These are phyloP conservation scores for Candida chilensis DNA, from an alignment of 805 yeast species.

Conservation along the genomic window DNA sequence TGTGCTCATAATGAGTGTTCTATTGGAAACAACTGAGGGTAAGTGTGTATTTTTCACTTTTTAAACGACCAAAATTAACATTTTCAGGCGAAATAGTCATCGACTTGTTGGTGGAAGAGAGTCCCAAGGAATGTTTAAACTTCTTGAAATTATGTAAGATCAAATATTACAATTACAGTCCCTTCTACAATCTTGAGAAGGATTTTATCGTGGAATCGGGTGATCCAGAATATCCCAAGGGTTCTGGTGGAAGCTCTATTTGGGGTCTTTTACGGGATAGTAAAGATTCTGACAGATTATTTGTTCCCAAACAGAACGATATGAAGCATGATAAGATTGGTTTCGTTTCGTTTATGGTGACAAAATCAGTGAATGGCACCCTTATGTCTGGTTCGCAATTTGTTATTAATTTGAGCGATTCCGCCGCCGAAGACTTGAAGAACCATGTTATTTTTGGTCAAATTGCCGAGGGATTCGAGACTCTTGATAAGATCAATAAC, in stretches of 20 bases:
- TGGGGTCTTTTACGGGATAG: slow-evolving; percentile 13
- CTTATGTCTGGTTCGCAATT: slow-evolving; percentile 18
- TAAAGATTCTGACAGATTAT: background rate
- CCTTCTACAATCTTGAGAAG: slow-evolving; percentile 33
- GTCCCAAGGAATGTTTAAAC: slow-evolving; percentile 29
- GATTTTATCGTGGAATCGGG: slow-evolving; percentile 35
- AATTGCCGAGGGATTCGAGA: slow-evolving; percentile 40
- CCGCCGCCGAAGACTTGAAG: slow-evolving; percentile 4
- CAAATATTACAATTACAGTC: slow-evolving; percentile 41
- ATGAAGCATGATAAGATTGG: slow-evolving; percentile 18
- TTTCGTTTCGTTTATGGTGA: slow-evolving; percentile 18
- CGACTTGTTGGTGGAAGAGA: slow-evolving; percentile 27
- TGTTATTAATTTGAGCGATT: slow-evolving; percentile 21
- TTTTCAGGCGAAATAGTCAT: slow-evolving; percentile 30
- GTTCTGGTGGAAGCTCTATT: slow-evolving; percentile 16
- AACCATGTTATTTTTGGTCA: slow-evolving; percentile 32
- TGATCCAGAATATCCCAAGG: slow-evolving; percentile 33
- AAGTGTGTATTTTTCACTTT: background rate
- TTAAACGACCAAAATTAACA: background rate
- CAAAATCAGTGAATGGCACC: slow-evolving; percentile 5
- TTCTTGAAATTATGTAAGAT: slow-evolving; percentile 46
- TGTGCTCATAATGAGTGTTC: slow-evolving; percentile 23
- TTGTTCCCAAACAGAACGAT: slow-evolving; percentile 6
- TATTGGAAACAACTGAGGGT: slow-evolving; percentile 29
- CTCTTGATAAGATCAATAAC: slow-evolving; percentile 33